Evolutionary conservation across 2,329 filamentous ascomycete species (phyloP).

Genomic region (Raffaelea deltoideospora): DNA sequence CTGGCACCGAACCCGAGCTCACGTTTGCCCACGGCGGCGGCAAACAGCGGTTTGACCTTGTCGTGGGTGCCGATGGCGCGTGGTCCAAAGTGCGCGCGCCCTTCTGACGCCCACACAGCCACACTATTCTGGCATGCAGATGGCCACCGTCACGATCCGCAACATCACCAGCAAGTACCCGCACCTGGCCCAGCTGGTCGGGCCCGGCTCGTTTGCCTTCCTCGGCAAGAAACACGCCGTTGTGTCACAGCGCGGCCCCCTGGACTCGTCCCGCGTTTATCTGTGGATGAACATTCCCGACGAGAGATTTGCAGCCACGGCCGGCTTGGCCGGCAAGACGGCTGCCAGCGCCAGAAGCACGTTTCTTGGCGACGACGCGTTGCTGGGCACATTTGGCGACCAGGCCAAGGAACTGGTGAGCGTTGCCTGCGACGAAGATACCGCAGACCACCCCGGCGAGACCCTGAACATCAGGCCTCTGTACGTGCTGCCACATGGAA

Average conservation of each 20-base stretch:
- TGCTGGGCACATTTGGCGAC: slow-evolving; percentile 11
- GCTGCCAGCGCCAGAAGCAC: slow-evolving; percentile 7
- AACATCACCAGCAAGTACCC: slow-evolving; percentile 19
- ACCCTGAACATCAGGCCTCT: slow-evolving; percentile 13
- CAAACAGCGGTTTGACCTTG: slow-evolving; percentile 17
- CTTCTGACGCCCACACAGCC: slow-evolving; percentile 21
- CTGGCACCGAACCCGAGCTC: slow-evolving; percentile 6
- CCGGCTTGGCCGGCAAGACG: slow-evolving; percentile 5
- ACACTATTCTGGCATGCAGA: slow-evolving; percentile 22
- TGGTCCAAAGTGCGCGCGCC: slow-evolving; percentile 22
- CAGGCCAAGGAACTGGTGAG: slow-evolving; percentile 15
- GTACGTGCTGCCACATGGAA: slow-evolving; percentile 26
- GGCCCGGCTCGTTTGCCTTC: slow-evolving; percentile 20
- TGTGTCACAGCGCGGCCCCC: slow-evolving; percentile 16
- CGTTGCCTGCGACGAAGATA: slow-evolving; percentile 14
- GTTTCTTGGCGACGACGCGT: slow-evolving; percentile 10
- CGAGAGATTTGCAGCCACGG: slow-evolving; percentile 7
- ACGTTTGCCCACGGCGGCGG: slow-evolving; percentile 11
- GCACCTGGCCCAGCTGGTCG: slow-evolving; percentile 22
- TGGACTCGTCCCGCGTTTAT: slow-evolving; percentile 16
- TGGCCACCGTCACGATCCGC: slow-evolving; percentile 19
- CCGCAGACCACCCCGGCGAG: slow-evolving; percentile 5
- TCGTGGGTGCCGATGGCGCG: slow-evolving; percentile 24
- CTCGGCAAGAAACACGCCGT: slow-evolving; percentile 23
- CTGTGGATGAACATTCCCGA: slow-evolving; percentile 12